Conservation (phyloP, 2,329 filamentous ascomycete species). For the Sporothrix brunneoviolacea region DNA sequence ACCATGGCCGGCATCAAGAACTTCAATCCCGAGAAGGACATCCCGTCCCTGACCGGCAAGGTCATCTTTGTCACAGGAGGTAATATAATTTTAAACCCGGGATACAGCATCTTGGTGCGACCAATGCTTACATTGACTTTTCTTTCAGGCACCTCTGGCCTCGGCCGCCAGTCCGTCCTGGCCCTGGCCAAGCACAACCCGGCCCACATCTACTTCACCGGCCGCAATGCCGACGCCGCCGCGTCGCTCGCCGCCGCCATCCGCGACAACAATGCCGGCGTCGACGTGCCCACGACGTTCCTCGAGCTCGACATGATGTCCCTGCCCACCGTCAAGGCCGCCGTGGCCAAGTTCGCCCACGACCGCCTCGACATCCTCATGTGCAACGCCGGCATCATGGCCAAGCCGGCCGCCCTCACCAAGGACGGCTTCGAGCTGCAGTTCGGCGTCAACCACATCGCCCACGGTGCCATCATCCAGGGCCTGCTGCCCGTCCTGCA, state of each 20-base stretch:
- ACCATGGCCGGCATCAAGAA: neutral
- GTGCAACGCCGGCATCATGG: slow-evolving; percentile 39
- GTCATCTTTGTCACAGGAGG: slow-evolving; percentile 43
- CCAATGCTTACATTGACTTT: too few relatives aligned
- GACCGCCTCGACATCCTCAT: slow-evolving; percentile 39
- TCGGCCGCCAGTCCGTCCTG: slow-evolving; percentile 40
- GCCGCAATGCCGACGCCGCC: slow-evolving; percentile 31
- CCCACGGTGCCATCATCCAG: slow-evolving; percentile 35
- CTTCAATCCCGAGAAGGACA: slow-evolving; percentile 30
- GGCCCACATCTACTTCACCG: slow-evolving; percentile 26
- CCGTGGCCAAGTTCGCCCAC: slow-evolving; percentile 27
- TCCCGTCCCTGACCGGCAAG: slow-evolving; percentile 33
- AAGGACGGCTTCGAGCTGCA: slow-evolving; percentile 39
- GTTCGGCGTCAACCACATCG: slow-evolving; percentile 41
- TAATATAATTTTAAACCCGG: too few relatives aligned
- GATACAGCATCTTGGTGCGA: too few relatives aligned
- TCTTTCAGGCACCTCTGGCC: slow-evolving; percentile 33
- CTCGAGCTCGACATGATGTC: slow-evolving; percentile 36
- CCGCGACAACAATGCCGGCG: too few relatives aligned
- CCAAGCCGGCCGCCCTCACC: slow-evolving; percentile 27
- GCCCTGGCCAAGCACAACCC: slow-evolving; percentile 35
- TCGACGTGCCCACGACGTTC: slow-evolving; percentile 23
- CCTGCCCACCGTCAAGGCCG: slow-evolving; percentile 31
- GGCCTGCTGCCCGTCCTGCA: slow-evolving; percentile 25
- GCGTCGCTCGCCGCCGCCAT: slow-evolving; percentile 27